Evolutionary conservation across 129 eudicot genomes (phyloP), one percentile per base, ranked within the genome.

Genomic region (Helianthus tuberosus): DNA sequence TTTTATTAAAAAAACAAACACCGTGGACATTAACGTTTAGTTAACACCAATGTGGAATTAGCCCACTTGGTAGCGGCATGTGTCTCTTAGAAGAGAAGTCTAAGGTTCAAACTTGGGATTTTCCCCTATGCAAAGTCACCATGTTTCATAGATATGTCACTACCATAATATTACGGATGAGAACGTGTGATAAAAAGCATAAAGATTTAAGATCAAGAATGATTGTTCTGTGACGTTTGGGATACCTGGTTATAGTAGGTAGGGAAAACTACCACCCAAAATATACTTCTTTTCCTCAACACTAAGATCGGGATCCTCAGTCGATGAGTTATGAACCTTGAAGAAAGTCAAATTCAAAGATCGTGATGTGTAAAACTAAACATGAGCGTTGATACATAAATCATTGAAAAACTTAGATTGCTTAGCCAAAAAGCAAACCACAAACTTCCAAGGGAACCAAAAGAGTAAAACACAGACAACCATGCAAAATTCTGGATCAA

Each of bases 241-340:
- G n/a, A 29, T 83, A 94, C 99, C 97, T 94, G 99, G 88, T 89
- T 89, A 72, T 94, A 94, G 81, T 94, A 94, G 11, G 99, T 94
- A 15, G 99, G 99, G 97, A 94, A 67, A 23, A 66, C 84, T 82
- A 77, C 90, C 85, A 38, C 86, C 90, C 79, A 94, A 17, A 44
- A 94, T 94, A 72, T 79, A 73, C 62, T 83, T 82, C 66, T 85
- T 91, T 74, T 94, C 97, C 65, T 82, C 84, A 62, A 77, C 75
- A 80, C 84, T 85, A 52, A 94, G 84, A 41, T 80, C 77, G 55
- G 99, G 97, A 82, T 94, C 99, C 36, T 94, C 96, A 35, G 50
- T 66, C 15, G 99, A 96, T 73, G 99, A 85, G 77, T 97, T 94
- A 65, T 88, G 80, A 73, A 97, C 99, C 99, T 94, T 73, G 58